phyloP scores from a whole-genome alignment of 1,284 basidiomycete genomes.

The Pascua sp. region DNA sequence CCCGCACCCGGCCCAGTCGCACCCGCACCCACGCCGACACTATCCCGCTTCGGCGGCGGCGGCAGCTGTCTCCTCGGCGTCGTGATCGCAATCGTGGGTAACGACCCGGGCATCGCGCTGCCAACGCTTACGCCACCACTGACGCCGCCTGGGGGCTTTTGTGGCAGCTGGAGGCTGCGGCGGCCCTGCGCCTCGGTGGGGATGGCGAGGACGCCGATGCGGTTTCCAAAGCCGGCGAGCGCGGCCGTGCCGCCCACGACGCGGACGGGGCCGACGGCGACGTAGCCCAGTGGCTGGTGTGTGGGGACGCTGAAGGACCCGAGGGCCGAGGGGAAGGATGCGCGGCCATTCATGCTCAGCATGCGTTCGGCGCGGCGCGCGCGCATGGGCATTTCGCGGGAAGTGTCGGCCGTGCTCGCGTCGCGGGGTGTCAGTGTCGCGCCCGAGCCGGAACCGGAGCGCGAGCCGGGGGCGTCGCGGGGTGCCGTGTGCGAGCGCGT shows the following conservation, averaged over 20 bases:
- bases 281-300: conserved; percentile 32
- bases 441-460: no score
- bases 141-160: no score
- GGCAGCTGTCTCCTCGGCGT: not conserved
- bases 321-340: conserved; percentile 27
- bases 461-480: not conserved
- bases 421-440: not conserved
- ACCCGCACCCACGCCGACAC: no score
- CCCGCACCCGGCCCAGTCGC: no score
- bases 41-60: not conserved
- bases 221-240: conserved; percentile 41
- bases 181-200: not conserved
- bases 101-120: not conserved
- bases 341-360: conserved; percentile 35
- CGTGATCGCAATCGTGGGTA: conserved; percentile 1
- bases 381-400: conserved; percentile 25
- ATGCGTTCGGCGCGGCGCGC: conserved; percentile 35
- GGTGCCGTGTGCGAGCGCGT: conserved; percentile 1
- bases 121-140: not conserved
- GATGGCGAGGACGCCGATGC: conserved; percentile 42
- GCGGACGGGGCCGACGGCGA: conserved; percentile 28
- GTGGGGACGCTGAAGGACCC: conserved; percentile 30
- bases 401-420: not conserved
- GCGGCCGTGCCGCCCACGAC: conserved; percentile 10
- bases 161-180: no score